Evolutionary conservation across 2,329 filamentous ascomycete species (phyloP), one percentile per base, ranked within the genome.

Genomic region (Monilinia laxa): DNA sequence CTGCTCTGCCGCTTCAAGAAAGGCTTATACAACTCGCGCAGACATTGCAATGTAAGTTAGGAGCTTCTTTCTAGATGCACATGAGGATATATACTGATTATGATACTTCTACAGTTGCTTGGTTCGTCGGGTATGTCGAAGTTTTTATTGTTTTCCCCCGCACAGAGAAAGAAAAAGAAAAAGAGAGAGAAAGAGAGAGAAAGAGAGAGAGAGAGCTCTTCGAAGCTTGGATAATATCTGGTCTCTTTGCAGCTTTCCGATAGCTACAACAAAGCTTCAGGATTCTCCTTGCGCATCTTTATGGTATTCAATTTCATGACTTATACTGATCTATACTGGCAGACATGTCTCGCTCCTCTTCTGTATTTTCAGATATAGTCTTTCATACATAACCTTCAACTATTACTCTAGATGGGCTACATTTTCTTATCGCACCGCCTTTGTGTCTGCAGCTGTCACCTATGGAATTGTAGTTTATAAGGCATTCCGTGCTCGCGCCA

Each of bases 401-500:
- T 93, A 87, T 79, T 90, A 90, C 78, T 88, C 88, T 67, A 81
- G 86, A 77, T 87, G 87, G 83, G 93, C 94, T 58, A 84, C 86
- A 72, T 88, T 95, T 79, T 90, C 90, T 67, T 99, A 99, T 82
- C 93, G 95, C 75, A 86, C 90, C 65, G 91, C 93, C 67, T 99
- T 99, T 78, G 73, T 97, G 73, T 89, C 93, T 3, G 95, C 95
- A 7, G 92, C 93, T 58, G 87, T 88, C 60, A 98, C 95, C 14
- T 99, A 99, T 79, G 94, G 95, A 72, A 98, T 99, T 72, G 95
- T 99, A 60, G 94, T 99, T 70, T 98, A 97, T 85, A 99, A 99
- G 87, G 93, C 92, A 67, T 92, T 93, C 83, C 89, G 93, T 72
- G 92, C 93, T 73, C 90, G 92, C 72, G 85, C 90, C 74, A 90